These are phyloP conservation scores for Aspergillus unguis DNA, from an alignment of 2,329 filamentous ascomycete genomes.

Conservation along the genomic window DNA sequence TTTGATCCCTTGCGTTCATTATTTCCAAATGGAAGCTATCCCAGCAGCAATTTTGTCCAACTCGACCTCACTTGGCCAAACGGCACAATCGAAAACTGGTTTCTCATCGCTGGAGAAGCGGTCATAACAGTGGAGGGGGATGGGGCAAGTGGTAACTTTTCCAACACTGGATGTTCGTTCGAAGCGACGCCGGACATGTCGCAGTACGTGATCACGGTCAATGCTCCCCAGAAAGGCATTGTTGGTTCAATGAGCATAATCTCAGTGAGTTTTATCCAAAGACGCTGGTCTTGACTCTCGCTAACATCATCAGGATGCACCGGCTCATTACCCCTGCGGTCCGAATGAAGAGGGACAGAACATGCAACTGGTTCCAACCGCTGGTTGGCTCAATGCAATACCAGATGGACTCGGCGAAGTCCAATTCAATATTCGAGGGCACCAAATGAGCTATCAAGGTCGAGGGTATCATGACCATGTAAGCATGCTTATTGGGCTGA, in stretches of 20 bases:
- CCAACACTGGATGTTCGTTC: background rate
- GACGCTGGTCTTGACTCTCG: background rate
- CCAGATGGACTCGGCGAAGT: background rate
- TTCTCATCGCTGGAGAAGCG: background rate
- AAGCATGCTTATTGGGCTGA: background rate
- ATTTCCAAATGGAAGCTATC: background rate
- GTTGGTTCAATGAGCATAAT: background rate
- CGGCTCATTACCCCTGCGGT: background rate
- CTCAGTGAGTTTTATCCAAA: background rate
- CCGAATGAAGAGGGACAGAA: slow-evolving; percentile 1
- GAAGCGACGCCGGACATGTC: background rate
- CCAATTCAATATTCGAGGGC: background rate
- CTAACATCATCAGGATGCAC: slow-evolving; percentile 2
- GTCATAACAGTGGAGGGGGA: background rate
- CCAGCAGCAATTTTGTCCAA: background rate
- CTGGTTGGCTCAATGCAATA: background rate
- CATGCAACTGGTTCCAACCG: background rate
- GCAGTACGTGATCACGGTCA: background rate
- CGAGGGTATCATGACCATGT: slow-evolving; percentile 1
- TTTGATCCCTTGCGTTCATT: slow-evolving; percentile 23
- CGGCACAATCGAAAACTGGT: background rate
- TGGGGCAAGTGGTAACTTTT: background rate
- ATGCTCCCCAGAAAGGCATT: background rate
- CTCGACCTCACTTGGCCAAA: background rate
- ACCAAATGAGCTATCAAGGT: background rate